phyloP scores from a whole-genome alignment of 495 filamentous ascomycete genomes.

The Saxispiralis lemnorum region DNA sequence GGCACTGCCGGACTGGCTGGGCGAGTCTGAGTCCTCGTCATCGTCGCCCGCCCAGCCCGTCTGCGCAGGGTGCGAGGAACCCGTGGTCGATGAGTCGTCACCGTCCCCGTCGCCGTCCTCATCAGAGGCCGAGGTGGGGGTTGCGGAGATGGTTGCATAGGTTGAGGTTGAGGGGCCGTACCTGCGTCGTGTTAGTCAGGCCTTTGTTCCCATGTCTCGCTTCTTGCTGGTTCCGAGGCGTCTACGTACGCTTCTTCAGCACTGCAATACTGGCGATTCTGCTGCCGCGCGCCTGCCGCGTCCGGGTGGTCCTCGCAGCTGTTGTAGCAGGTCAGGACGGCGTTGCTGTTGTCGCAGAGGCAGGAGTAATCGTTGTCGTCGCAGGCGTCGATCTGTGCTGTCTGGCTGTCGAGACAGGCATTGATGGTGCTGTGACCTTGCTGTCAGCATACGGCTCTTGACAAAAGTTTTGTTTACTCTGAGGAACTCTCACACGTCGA shows the following conservation, averaged over 20 bases:
- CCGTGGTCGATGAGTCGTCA: no score
- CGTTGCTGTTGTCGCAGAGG: background rate
- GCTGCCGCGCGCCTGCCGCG: background rate
- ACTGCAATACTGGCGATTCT: background rate
- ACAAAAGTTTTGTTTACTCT: no score
- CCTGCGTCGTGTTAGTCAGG: background rate
- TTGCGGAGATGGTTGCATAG: no score
- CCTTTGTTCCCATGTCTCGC: background rate
- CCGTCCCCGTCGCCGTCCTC: no score
- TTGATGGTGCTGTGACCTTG: background rate
- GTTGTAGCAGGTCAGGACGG: background rate
- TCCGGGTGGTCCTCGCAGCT: background rate
- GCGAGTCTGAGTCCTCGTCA: no score
- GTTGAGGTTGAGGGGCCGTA: no score
- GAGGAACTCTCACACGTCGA: no score
- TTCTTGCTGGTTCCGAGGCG: background rate
- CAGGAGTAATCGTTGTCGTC: background rate
- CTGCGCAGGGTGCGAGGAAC: no score
- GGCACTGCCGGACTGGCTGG: no score
- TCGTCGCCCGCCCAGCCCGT: no score
- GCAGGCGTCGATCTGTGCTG: background rate
- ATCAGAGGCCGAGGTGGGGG: no score
- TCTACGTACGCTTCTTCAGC: background rate
- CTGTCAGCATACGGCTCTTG: no score
- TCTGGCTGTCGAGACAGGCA: background rate